Evolutionary conservation across 768 basidiomycete species (phyloP).

Genomic region (Agrocybe pediades): DNA sequence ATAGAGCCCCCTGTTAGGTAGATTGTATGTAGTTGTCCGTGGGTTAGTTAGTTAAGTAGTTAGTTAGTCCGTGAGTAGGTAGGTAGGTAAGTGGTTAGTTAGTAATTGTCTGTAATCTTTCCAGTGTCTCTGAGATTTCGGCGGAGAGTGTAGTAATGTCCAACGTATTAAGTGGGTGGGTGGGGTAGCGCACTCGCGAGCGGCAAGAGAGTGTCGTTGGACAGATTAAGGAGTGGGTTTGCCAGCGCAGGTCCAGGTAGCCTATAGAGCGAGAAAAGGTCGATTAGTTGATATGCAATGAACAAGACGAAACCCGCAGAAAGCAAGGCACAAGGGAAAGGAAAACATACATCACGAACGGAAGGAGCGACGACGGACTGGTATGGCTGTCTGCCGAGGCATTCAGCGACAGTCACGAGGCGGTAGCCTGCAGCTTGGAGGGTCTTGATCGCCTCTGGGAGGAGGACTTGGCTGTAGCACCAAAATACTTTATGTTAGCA

Average conservation of each 20-base stretch:
- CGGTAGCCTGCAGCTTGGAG: conserved; percentile 34
- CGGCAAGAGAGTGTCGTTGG: too few relatives aligned
- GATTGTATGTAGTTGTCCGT: too few relatives aligned
- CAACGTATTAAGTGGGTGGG: too few relatives aligned
- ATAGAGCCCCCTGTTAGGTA: too few relatives aligned
- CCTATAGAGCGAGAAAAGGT: background rate
- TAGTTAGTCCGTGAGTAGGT: too few relatives aligned
- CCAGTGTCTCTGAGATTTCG: too few relatives aligned
- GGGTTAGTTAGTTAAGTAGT: too few relatives aligned
- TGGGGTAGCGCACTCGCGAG: too few relatives aligned
- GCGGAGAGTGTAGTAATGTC: too few relatives aligned
- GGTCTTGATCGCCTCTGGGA: conserved; percentile 32
- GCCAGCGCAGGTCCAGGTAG: conserved; percentile 11
- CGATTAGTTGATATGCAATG: background rate
- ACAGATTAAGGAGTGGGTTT: background rate
- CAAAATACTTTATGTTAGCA: background rate
- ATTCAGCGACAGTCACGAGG: conserved; percentile 44
- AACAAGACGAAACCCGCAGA: background rate
- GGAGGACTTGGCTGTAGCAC: conserved; percentile 25
- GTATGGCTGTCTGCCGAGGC: conserved; percentile 35
- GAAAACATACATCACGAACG: conserved; percentile 22
- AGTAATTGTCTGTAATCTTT: too few relatives aligned
- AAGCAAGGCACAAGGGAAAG: background rate
- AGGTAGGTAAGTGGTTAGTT: too few relatives aligned
- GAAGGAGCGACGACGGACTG: conserved; percentile 26